A percentile compares a stretch with the other conserved stretches of the same genome.
These are phyloP conservation scores for Arthrinium phaeospermum DNA, from an alignment of 2,329 filamentous ascomycete species.

Conservation along the genomic window DNA sequence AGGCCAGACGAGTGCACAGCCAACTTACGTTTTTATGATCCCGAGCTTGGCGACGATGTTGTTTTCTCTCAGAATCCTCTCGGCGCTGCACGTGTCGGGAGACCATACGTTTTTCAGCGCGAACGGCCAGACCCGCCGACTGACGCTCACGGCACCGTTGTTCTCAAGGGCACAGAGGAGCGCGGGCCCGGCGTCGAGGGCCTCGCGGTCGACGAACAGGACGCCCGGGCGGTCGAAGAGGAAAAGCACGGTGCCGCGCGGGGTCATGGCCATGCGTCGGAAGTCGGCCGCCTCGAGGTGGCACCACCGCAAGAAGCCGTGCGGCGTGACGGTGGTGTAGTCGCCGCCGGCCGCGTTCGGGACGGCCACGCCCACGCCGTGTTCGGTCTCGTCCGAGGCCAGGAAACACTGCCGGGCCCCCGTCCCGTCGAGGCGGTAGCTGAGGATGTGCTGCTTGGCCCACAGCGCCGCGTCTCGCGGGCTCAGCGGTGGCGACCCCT, in stretches of 20 bases:
- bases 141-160: background rate
- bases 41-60: background rate
- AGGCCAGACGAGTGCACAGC: too few relatives aligned
- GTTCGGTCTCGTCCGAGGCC: background rate
- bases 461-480: background rate
- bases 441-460: slow-evolving; percentile 5
- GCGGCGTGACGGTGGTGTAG: background rate
- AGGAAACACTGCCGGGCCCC: background rate
- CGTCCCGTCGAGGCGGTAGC: background rate
- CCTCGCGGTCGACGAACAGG: background rate
- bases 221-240: background rate
- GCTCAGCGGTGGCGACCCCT: background rate
- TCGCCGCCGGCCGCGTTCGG: background rate
- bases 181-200: background rate
- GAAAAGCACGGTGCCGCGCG: background rate
- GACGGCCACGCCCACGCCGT: background rate
- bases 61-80: background rate
- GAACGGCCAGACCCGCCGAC: background rate
- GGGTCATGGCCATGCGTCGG: background rate
- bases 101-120: background rate
- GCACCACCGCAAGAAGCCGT: background rate
- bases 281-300: background rate
- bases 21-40: background rate
- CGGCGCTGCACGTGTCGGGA: background rate
- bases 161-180: background rate